These are phyloP conservation scores for Coccomyxa sp. DNA, from an alignment of 139 green algal genomes.

Conservation along the genomic window DNA sequence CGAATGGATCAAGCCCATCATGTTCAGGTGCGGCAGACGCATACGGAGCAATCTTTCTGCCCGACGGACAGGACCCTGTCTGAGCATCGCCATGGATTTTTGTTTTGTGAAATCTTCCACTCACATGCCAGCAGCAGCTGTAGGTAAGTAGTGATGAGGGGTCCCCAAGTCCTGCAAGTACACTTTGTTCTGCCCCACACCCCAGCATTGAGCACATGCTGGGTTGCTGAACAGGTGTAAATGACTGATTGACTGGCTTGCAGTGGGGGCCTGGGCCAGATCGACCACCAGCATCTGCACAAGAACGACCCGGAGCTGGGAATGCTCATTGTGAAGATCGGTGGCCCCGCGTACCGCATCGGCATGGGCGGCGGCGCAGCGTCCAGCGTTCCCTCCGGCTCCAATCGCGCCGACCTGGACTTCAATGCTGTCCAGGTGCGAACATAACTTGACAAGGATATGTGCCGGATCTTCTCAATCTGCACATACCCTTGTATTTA, in stretches of 20 bases:
- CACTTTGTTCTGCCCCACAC: no score
- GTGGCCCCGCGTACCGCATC: constrained; percentile 97
- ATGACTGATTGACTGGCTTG: constrained; percentile 3
- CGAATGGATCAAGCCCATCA: constrained; percentile 99
- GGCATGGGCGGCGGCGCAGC: constrained; percentile 97
- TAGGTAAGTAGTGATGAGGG: no score
- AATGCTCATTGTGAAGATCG: constrained; percentile 99
- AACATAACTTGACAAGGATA: not conserved
- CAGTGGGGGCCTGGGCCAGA: constrained; percentile 87
- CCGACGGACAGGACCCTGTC: not conserved
- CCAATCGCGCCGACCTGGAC: constrained; percentile 88
- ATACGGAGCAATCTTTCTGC: not conserved
- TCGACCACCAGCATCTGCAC: constrained; percentile 76
- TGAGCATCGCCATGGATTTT: not conserved
- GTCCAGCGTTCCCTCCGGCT: constrained; percentile 70
- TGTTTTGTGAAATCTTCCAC: not conserved
- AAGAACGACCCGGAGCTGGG: constrained; percentile 76
- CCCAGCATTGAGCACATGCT: no score
- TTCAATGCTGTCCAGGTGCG: constrained; percentile 94
- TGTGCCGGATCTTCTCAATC: not conserved
- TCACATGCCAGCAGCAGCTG: not conserved
- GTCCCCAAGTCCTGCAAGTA: no score
- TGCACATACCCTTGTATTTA: not conserved
- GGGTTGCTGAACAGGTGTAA: no score
- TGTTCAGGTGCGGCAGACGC: constrained; percentile 76